These are phyloP conservation scores for Hygrocybe punicea DNA, from an alignment of 768 basidiomycete species.

Conservation along the genomic window DNA sequence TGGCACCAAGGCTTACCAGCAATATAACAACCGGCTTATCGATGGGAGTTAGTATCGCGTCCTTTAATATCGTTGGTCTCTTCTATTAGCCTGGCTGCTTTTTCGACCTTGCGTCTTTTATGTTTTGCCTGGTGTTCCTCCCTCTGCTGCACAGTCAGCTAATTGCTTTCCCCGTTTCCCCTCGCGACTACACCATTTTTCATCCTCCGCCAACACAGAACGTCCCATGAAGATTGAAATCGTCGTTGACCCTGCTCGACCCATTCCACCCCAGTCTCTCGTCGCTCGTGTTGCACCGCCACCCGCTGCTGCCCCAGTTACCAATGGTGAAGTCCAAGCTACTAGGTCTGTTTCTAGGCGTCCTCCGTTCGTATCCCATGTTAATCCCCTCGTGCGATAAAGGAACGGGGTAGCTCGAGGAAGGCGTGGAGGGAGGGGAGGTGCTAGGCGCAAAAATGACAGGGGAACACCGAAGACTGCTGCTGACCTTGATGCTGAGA, in stretches of 20 bases:
- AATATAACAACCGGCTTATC: slow-evolving; percentile 98
- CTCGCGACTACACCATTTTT: slow-evolving; percentile 21
- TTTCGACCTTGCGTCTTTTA: slow-evolving; percentile 36
- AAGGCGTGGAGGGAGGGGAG: slow-evolving; percentile 48
- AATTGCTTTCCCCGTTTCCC: slow-evolving; percentile 44
- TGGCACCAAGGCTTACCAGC: slow-evolving; percentile 85
- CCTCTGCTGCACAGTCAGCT: slow-evolving; percentile 47
- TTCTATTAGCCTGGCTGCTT: slow-evolving; percentile 31
- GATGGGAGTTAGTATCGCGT: slow-evolving; percentile 99
- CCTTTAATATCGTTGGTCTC: slow-evolving; percentile 43
- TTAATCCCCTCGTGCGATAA: slow-evolving; percentile 11
- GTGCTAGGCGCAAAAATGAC: slow-evolving; percentile 49
- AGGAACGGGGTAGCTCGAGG: slow-evolving; percentile 38
- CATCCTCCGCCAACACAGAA: slow-evolving; percentile 49
- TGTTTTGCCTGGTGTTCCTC: slow-evolving; percentile 39
- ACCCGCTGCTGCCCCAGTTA: slow-evolving; percentile 38
- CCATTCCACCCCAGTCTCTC: slow-evolving; percentile 60
- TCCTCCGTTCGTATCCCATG: not conserved
- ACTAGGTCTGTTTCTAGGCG: slow-evolving; percentile 32
- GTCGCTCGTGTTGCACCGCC: slow-evolving; percentile 83
- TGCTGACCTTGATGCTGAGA: slow-evolving; percentile 95
- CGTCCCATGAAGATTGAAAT: slow-evolving; percentile 99
- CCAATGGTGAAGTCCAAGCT: slow-evolving; percentile 17
- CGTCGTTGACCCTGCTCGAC: slow-evolving; percentile 77
- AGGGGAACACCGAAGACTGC: slow-evolving; percentile 68